These are phyloP conservation scores for Penicillium sp. DNA, from an alignment of 2,329 filamentous ascomycete genomes.

Conservation along the genomic window DNA sequence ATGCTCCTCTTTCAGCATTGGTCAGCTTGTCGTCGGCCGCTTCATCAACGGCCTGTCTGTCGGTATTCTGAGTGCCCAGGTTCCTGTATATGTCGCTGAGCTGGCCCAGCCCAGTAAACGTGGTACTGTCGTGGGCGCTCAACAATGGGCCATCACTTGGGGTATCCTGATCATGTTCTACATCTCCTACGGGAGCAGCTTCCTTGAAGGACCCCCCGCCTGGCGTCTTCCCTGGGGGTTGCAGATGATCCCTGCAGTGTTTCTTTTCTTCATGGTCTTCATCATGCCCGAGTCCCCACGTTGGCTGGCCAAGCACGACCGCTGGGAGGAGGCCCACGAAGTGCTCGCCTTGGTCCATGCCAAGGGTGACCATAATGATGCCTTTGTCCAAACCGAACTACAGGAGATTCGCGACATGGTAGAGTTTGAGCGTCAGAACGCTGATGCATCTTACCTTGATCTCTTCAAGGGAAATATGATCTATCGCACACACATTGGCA, in stretches of 20 bases:
- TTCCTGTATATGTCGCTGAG: conserved; percentile 73
- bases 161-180: conserved; percentile 72
- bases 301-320: conserved; percentile 66
- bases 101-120: conserved; percentile 61
- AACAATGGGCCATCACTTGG: conserved; percentile 77
- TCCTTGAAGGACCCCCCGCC: conserved; percentile 60
- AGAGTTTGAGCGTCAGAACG: conserved; percentile 72
- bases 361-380: conserved; percentile 65
- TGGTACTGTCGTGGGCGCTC: conserved; percentile 68
- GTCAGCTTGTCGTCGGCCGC: conserved; percentile 72
- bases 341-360: conserved; percentile 64
- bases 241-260: conserved; percentile 66
- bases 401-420: conserved; percentile 74
- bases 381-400: conserved; percentile 70
- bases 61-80: conserved; percentile 69
- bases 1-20: conserved; percentile 66
- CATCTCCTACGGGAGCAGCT: conserved; percentile 65
- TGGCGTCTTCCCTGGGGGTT: conserved; percentile 69
- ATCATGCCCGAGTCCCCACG: conserved; percentile 61
- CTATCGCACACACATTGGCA: conserved; percentile 71
- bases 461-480: conserved; percentile 74
- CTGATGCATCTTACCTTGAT: conserved; percentile 71
- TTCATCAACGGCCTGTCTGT: conserved; percentile 73
- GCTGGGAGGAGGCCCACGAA: conserved; percentile 58
- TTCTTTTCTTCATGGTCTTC: conserved; percentile 61